These are phyloP conservation scores for Cystofilobasidium bisporidii DNA, from an alignment of 768 basidiomycete genomes.

Conservation along the genomic window DNA sequence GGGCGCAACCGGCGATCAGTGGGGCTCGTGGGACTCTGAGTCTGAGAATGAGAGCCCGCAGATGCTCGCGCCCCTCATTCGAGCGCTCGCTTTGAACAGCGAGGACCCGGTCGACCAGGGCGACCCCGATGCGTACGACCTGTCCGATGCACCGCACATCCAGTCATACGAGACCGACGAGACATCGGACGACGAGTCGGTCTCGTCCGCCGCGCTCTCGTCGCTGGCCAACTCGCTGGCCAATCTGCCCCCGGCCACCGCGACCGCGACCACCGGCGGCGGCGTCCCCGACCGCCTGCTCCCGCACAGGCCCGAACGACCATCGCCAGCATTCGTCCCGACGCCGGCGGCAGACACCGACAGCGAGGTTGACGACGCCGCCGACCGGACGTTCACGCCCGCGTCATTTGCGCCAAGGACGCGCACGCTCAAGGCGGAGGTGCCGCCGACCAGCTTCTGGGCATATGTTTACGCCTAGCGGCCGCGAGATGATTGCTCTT, in stretches of 20 bases:
- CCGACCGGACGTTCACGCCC: constrained; percentile 14
- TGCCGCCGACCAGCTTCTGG: constrained; percentile 26
- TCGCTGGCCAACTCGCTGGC: constrained; percentile 18
- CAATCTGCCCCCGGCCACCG: neutral
- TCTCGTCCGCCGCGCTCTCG: constrained; percentile 13
- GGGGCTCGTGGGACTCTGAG: constrained; percentile 22
- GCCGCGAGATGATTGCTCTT: too few relatives aligned
- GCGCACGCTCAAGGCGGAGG: too few relatives aligned
- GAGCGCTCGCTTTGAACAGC: neutral
- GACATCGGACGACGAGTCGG: constrained; percentile 28
- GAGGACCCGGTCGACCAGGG: neutral
- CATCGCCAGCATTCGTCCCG: neutral
- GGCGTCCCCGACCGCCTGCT: neutral
- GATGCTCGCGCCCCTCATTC: neutral
- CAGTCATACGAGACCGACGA: constrained; percentile 3
- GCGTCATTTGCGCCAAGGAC: constrained; percentile 2
- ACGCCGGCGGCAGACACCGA: neutral
- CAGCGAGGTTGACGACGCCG: neutral
- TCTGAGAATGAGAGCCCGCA: neutral
- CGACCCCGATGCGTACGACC: neutral
- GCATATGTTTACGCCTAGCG: constrained; percentile 19
- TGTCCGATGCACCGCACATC: too few relatives aligned
- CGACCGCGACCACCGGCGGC: too few relatives aligned
- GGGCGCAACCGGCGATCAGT: neutral
- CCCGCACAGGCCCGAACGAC: neutral